Evolutionary conservation across 495 filamentous ascomycete genomes (phyloP), one percentile per base, ranked within the genome.

Genomic region (Apiosordaria backusii): DNA sequence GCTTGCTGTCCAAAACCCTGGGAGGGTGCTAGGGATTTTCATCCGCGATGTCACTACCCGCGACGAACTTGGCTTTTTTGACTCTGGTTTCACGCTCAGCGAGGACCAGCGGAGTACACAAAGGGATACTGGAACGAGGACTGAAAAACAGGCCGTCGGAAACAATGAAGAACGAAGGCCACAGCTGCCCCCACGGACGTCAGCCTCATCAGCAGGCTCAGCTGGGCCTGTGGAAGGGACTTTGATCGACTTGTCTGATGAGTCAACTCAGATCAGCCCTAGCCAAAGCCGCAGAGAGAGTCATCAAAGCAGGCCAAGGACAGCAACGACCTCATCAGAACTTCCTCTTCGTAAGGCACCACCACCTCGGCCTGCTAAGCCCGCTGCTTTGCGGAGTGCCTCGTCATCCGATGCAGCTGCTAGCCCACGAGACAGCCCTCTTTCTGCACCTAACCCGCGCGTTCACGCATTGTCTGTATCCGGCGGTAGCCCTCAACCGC

Each of bases 31-130:
- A 10, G 84, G 75, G 0, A 85, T 99, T 29, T 99, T 97, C 74
- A 97, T 99, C 66, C 86, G 95, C 23, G 96, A 99, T 76, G 89
- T 98, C 21, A 97, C 96, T 0, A 96, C 92, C 0, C 80, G 89
- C 5, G 81, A 86, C 15, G 80, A 80, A 82, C 21, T 64, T 13
- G 82, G 85, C 3, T 97, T 93, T 73, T 96, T 97, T 71, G 91
- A 96, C 65, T 81, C 89, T 4, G 85, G 89, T 0, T 84, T 87
- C 63, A 78, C 78, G 3, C 66, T 62, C 5, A 54, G 68, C 23
- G 26, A 24, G 25, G 35, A 16, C 22, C 67, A 67, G 62, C 71
- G 58, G 40, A 76, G 57, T 55, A 63, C 68, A 27, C 61, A 60
- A 6, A 75, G 9, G 35, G 76, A 10, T 4, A 25, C 59, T 16